Base-by-base conservation (phyloP, 352 stramenopile genomes). In the Globisporangium nunn region DNA sequence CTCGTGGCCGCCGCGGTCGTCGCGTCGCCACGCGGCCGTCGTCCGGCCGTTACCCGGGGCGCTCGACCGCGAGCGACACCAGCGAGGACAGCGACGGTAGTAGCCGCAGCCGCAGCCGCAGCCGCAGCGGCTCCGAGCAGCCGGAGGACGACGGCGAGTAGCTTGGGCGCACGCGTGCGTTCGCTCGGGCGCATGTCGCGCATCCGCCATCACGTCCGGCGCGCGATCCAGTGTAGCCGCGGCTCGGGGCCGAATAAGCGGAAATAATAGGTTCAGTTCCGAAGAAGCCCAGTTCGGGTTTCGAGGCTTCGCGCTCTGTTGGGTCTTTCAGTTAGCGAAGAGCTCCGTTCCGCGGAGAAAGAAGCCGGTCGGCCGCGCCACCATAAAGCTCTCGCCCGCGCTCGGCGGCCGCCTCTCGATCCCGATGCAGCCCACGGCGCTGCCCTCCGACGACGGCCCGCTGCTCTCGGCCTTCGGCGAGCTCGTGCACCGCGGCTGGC, bases 401-500 rank as follows among this genome's bases (percentile, higher is more conserved):
- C 56, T 66, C 33, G 28, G 55, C 30, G 44, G 44, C 39, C 49
- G 12, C 40, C n/a, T 56, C 33, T 61, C 68, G 54, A 63, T 63
- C 58, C 41, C 62, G 50, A 76, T 89, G 63, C 75, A 85, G 59
- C 66, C 74, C 50, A 86, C 76, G 58, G 54, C 50, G 59, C 61
- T 84, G 50, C 75, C 70, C 49, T 79, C 73, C 56, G 70, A 85
- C 47, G 74, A 81, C 63, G 71, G 66, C 29, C 71, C 70, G 54
- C 52, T 86, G 30, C 50, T 71, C 45, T 85, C 79, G 39, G 70
- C 70, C 18, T 85, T 87, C 29, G 81, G 79, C 41, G 78, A 89
- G 70, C 71, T 93, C 51, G 69, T 91, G 47, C 72, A 87, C 59
- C 81, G 80, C 52, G 83, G 83, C 3, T 93, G 83, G 83, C 70